Conservation (phyloP, 1,284 basidiomycete genomes). For the Malassezia restricta region DNA sequence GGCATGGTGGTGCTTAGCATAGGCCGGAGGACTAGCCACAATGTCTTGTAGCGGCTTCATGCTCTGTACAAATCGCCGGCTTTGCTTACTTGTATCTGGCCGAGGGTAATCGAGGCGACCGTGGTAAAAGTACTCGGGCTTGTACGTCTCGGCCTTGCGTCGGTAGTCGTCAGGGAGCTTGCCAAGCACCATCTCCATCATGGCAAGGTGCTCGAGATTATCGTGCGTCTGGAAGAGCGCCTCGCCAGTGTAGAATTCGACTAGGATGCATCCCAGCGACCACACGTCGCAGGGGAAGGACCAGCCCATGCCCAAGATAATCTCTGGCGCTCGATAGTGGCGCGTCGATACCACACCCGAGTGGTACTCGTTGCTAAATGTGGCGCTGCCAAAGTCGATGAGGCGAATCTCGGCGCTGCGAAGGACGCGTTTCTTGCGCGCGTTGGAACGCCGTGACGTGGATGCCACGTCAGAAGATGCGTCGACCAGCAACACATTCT, state of each 20-base stretch:
- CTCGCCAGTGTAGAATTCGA: conserved; percentile 95
- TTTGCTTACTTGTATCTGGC: conserved; percentile 69
- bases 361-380: conserved; percentile 95
- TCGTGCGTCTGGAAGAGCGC: conserved; percentile 98
- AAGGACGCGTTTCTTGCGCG: conserved; percentile 52
- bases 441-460: conserved; percentile 27
- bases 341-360: conserved; percentile 93
- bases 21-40: conserved; percentile 51
- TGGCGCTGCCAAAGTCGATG: conserved; percentile 97
- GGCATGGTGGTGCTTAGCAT: conserved; percentile 53
- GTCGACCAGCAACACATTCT: conserved; percentile 70
- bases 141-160: conserved; percentile 52
- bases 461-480: conserved; percentile 56
- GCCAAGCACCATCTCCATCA: conserved; percentile 99
- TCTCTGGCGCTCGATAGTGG: conserved; percentile 97
- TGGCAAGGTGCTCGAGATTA: conserved; percentile 95
- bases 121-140: conserved; percentile 85
- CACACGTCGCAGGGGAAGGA: conserved; percentile 97
- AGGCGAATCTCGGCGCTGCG: conserved; percentile 82
- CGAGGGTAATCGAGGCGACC: conserved; percentile 81
- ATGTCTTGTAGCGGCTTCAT: conserved; percentile 77
- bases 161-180: conserved; percentile 76
- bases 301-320: conserved; percentile 90
- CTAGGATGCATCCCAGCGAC: conserved; percentile 94
- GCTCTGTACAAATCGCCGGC: conserved; percentile 80